A percentile compares a stretch with the other conserved stretches of the same genome.
Conservation (phyloP, 768 basidiomycete species). For the Mycena filopes region DNA sequence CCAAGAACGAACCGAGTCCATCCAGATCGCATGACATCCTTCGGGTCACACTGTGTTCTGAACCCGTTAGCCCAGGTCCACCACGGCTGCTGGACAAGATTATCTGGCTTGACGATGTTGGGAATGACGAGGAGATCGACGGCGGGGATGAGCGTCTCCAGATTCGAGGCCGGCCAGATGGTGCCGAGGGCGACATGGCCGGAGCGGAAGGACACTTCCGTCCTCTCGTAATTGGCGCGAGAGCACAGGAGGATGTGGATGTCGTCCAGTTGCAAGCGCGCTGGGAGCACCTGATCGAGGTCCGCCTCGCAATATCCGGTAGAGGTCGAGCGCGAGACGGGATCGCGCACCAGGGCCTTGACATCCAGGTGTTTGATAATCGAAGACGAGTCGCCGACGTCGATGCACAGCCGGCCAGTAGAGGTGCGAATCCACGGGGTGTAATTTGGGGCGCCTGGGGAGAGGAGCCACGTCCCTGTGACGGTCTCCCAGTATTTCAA, state of each 20-base stretch:
- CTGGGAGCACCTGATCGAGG: background rate
- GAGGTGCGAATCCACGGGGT: conserved; percentile 9
- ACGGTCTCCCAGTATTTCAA: conserved; percentile 10
- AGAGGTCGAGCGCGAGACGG: background rate
- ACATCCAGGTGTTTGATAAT: conserved; percentile 3
- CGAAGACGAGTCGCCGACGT: conserved; percentile 4
- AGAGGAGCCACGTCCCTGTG: conserved; percentile 4
- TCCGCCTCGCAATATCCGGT: background rate
- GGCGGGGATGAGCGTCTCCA: background rate
- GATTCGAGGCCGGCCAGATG: conserved; percentile 9
- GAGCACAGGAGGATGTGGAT: conserved; percentile 8
- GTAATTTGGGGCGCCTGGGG: conserved; percentile 3
- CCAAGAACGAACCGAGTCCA: background rate
- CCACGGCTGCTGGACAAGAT: conserved; percentile 4
- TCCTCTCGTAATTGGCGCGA: background rate
- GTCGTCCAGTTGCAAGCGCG: conserved; percentile 1
- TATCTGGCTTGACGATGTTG: background rate
- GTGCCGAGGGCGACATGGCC: conserved; percentile 3
- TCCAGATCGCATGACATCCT: background rate
- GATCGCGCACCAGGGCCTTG: background rate
- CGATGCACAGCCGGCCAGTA: conserved; percentile 14
- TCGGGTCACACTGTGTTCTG: background rate
- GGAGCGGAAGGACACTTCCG: conserved; percentile 12
- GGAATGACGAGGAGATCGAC: background rate
- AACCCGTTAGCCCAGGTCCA: conserved; percentile 1